Conservation (phyloP, 2,329 filamentous ascomycete genomes). For the Neopestalotiopsis sp. region DNA sequence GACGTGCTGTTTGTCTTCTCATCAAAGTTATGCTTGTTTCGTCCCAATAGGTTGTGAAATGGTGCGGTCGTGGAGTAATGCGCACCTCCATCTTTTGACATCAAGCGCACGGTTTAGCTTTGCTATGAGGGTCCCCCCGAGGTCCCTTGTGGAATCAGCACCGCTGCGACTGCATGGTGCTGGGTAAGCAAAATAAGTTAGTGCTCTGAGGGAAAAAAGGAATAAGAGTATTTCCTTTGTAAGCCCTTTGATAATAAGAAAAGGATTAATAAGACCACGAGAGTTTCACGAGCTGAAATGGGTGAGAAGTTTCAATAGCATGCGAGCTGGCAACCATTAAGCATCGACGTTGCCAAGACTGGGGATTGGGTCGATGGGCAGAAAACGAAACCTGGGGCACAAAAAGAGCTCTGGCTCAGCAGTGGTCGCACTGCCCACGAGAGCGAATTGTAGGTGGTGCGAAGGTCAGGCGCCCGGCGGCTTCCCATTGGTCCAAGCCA, state of each 20-base stretch:
- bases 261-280: too few relatives aligned
- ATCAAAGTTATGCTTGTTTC: neutral
- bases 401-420: neutral
- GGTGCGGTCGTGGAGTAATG: neutral
- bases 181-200: neutral
- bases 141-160: neutral
- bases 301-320: neutral
- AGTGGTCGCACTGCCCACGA: neutral
- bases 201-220: neutral
- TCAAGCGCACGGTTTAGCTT: neutral
- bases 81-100: neutral
- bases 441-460: neutral
- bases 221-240: neutral
- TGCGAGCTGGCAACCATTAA: neutral
- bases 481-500: neutral
- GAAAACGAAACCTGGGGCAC: neutral
- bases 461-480: neutral
- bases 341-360: conserved; percentile 4
- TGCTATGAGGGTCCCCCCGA: neutral
- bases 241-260: neutral
- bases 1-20: neutral
- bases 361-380: neutral
- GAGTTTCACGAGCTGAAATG: too few relatives aligned
- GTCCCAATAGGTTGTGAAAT: neutral
- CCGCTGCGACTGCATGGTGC: neutral